Evolutionary conservation across 805 yeast species (phyloP).

Genomic region (Teunomyces pallodes): DNA sequence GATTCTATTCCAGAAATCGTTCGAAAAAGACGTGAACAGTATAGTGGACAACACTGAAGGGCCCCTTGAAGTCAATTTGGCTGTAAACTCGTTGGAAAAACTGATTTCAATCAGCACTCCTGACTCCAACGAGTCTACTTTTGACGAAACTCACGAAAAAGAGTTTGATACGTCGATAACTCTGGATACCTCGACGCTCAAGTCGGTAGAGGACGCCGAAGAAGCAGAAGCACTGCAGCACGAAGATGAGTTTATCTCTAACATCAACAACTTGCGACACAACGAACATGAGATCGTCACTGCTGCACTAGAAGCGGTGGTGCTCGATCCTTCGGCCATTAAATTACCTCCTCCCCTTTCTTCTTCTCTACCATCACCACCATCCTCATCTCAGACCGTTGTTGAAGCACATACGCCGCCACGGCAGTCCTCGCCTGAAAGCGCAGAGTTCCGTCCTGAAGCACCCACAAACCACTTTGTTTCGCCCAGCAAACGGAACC

Average conservation of each 20-base stretch:
- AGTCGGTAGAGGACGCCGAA: neutral
- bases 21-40: conserved; percentile 7
- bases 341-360: neutral
- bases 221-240: conserved; percentile 1
- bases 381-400: too few species aligned
- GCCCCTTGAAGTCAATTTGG: neutral
- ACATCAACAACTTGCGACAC: conserved; percentile 28
- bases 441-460: neutral
- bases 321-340: neutral
- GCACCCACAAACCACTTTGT: conserved; percentile 2
- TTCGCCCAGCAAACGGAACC: conserved; percentile 14
- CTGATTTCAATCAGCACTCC: neutral
- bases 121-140: conserved; percentile 1
- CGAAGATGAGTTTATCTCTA: conserved; percentile 18
- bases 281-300: conserved; percentile 16
- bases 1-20: conserved; percentile 10
- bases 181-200: neutral
- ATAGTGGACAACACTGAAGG: neutral
- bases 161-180: neutral
- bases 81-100: conserved; percentile 6
- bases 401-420: neutral
- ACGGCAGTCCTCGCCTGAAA: neutral
- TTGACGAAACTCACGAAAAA: conserved; percentile 11
- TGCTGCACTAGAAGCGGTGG: neutral
- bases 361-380: neutral